Conservation (phyloP, 768 basidiomycete species). For the Pleurotus eryngii region DNA sequence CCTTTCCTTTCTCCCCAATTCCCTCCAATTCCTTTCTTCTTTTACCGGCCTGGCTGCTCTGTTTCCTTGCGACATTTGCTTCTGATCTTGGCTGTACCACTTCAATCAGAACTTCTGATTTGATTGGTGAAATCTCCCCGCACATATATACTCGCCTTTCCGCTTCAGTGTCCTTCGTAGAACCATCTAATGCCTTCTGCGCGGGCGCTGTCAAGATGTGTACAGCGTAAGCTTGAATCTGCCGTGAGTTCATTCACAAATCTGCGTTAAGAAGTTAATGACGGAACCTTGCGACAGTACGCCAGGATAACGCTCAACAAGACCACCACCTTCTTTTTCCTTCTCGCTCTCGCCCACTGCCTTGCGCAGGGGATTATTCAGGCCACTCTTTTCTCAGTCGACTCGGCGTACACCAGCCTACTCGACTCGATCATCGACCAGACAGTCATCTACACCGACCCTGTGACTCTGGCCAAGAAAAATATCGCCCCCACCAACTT, state of each 20-base stretch:
- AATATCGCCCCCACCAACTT: conserved; percentile 30
- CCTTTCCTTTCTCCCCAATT: neutral
- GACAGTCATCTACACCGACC: neutral
- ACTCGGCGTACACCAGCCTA: conserved; percentile 35
- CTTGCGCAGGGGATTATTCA: conserved; percentile 51
- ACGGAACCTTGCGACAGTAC: conserved; percentile 21
- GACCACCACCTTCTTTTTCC: conserved; percentile 44
- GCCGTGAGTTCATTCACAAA: neutral
- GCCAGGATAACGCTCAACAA: conserved; percentile 35
- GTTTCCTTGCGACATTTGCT: neutral
- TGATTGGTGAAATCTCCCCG: neutral
- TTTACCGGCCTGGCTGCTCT: conserved; percentile 1
- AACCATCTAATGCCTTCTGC: neutral
- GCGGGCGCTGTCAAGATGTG: neutral
- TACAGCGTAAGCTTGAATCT: neutral
- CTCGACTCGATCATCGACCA: conserved; percentile 31
- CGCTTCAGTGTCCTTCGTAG: neutral
- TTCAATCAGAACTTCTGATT: neutral
- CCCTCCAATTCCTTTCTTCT: neutral
- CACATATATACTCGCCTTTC: neutral
- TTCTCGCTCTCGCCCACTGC: conserved; percentile 48
- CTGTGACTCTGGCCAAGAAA: neutral
- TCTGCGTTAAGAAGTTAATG: neutral
- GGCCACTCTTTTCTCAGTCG: conserved; percentile 43
- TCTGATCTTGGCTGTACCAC: neutral